Base-by-base conservation (phyloP, 306 rosid species). In the Inga oerstediana region DNA sequence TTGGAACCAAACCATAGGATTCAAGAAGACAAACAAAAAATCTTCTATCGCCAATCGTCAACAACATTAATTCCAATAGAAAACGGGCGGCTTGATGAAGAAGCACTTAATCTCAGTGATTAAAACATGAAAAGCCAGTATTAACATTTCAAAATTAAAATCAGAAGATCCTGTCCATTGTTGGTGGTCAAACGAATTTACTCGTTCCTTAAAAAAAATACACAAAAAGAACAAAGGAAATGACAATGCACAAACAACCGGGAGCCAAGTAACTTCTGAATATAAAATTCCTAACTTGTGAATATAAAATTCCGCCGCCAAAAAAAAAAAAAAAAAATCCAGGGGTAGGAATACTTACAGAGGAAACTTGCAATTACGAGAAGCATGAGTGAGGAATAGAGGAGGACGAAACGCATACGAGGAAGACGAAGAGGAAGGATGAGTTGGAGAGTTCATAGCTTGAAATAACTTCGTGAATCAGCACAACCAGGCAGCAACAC, bases 321-420 rank as follows among this genome's bases (percentile, higher is more conserved):
- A n/a, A 22, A 24, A 24, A n/a, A 22, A 24, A 24, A n/a, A 22
- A 44, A 24, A 70, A 8, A 66, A 68, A 8, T 19, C 65, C 30
- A 59, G 22, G 24, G 27, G 37, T 7, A 27, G 19, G 8, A 77
- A 82, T 64, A 67, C 90, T 88, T 80, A 92, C 93, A 84, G 30
- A 76, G 92, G 93, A 76, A 84, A 86, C 91, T 86, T 88, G 90
- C 79, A 85, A 84, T 82, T 86, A 39, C 89, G 91, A 84, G 93
- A 85, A 81, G 89, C 85, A 71, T 86, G 79, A 74, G 89, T 70
- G 84, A 86, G 79, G 37, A 88, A 81, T 48, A 91, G 81, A 82
- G 84, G 89, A 85, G 91, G 88, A 75, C 85, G 86, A 83, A 85
- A 77, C 66, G 82, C 58, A 58, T 79, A 86, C 14, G 90, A 87